Evolutionary conservation across 2,329 filamentous ascomycete species (phyloP).

Genomic region (Furcasterigmium furcatum): DNA sequence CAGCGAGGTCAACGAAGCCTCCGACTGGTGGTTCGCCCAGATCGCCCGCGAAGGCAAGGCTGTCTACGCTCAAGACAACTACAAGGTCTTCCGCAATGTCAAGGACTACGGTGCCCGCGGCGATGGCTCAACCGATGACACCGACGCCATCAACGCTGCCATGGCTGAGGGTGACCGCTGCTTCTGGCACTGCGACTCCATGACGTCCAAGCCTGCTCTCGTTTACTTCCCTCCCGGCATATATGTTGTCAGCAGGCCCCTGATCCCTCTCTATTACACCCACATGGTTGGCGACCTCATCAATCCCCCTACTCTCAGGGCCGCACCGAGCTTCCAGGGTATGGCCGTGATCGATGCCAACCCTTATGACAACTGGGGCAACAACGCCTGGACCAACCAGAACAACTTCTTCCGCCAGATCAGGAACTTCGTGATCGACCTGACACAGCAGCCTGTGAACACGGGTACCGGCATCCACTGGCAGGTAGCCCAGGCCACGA

Average conservation of each 20-base stretch:
- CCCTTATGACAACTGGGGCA: slow-evolving; percentile 68
- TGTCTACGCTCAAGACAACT: slow-evolving; percentile 57
- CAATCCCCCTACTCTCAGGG: slow-evolving; percentile 72
- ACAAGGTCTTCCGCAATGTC: slow-evolving; percentile 75
- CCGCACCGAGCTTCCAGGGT: slow-evolving; percentile 67
- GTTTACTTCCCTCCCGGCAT: slow-evolving; percentile 91
- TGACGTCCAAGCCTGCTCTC: slow-evolving; percentile 77
- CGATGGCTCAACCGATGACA: slow-evolving; percentile 73
- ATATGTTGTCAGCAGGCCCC: slow-evolving; percentile 75
- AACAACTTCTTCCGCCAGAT: slow-evolving; percentile 79
- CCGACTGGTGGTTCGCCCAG: slow-evolving; percentile 68
- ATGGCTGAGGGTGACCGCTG: slow-evolving; percentile 78
- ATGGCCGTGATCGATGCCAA: slow-evolving; percentile 89
- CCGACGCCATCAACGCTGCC: slow-evolving; percentile 80
- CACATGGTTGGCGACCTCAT: slow-evolving; percentile 83
- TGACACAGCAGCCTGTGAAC: slow-evolving; percentile 59
- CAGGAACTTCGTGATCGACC: slow-evolving; percentile 78
- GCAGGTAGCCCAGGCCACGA: slow-evolving; percentile 83
- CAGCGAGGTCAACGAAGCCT: slow-evolving; percentile 18
- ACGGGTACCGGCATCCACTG: slow-evolving; percentile 74
- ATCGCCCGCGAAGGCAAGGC: slow-evolving; percentile 68
- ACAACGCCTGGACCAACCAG: slow-evolving; percentile 78
- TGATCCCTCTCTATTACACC: slow-evolving; percentile 89
- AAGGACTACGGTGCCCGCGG: slow-evolving; percentile 72
- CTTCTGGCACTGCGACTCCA: slow-evolving; percentile 76